Evolutionary conservation across 352 stramenopile species (phyloP), one percentile per base, ranked within the genome.

Genomic region (Pythium phragmiticola): DNA sequence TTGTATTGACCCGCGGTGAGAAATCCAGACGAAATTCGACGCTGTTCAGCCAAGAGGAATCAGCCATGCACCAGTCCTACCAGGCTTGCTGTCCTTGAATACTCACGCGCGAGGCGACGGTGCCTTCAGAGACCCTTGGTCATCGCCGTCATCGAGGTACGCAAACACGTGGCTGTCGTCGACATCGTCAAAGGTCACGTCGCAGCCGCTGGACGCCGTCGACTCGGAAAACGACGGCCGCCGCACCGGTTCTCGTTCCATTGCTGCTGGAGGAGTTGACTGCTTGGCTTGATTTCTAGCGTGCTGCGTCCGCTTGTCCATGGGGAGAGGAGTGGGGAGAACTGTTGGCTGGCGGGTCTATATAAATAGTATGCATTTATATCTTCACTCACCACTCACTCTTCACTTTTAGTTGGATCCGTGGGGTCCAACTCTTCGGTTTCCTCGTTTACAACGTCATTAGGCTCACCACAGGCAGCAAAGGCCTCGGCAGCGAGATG

Each of bases 141-240:
- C 69, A 11, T 80, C 74, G 12, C 69, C 74, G 43, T 88, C 77
- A 28, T 79, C 80, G 6, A 89, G 68, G 39, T 74, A 82, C 17
- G 76, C 70, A 36, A 89, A 79, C 12, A 87, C 70, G 23, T 87
- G 76, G 7, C 75, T 68, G 30, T 89, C 72, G 55, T 89, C 76
- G 9, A 84, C 26, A 48, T 89, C 78, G 56, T 87, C 76, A 52
- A 87, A 89, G 21, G 79, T 87, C 30, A 84, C 72, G 19, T 89
- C 80, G 50, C 78, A 80, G 39, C 64, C 71, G 48, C 75, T 87
- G 16, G 77, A 82, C 13, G 63, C 63, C 19, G 66, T 69, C 28
- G 78, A 87, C 50, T 77, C 73, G 13, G 77, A 74, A 7, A 51
- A 60, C 12, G 77, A 87, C 3, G 65, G 71, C 6, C 75, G 67